A percentile compares a stretch with the other conserved stretches of the same genome.
These are phyloP conservation scores for Suhomyces kilbournensis DNA, from an alignment of 805 yeast species.

Conservation along the genomic window DNA sequence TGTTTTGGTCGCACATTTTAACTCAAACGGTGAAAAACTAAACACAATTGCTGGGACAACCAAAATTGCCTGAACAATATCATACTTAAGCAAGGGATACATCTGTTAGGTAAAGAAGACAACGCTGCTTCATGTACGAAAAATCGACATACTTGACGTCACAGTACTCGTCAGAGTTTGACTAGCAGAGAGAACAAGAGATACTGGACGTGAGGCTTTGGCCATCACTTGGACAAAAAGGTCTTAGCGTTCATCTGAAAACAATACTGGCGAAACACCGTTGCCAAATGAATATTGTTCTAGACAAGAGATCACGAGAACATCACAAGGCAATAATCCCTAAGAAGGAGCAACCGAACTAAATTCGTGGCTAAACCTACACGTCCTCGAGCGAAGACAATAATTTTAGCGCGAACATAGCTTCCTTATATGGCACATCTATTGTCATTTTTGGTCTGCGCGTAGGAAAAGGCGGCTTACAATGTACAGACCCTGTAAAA, in stretches of 20 bases:
- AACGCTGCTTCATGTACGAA: background rate
- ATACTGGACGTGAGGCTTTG: background rate
- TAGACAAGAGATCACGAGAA: background rate
- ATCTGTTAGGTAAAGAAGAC: background rate
- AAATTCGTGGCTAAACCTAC: background rate
- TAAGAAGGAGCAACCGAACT: background rate
- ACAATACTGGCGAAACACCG: background rate
- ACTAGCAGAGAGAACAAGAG: background rate
- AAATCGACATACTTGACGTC: background rate
- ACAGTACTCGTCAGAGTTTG: background rate
- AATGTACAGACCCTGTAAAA: background rate
- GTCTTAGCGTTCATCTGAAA: background rate
- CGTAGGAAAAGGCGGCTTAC: background rate
- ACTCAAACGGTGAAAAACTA: background rate
- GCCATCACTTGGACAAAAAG: background rate
- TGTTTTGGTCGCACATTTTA: background rate
- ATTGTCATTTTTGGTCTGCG: background rate
- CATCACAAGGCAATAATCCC: background rate
- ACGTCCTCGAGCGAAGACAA: background rate
- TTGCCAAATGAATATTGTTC: background rate
- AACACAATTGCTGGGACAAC: background rate
- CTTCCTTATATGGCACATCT: background rate
- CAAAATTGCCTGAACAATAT: background rate
- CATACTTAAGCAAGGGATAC: background rate
- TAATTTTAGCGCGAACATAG: background rate